Evolutionary conservation across 73 alveolate genomes (phyloP).

Genomic region (Tetrahymena borealis): DNA sequence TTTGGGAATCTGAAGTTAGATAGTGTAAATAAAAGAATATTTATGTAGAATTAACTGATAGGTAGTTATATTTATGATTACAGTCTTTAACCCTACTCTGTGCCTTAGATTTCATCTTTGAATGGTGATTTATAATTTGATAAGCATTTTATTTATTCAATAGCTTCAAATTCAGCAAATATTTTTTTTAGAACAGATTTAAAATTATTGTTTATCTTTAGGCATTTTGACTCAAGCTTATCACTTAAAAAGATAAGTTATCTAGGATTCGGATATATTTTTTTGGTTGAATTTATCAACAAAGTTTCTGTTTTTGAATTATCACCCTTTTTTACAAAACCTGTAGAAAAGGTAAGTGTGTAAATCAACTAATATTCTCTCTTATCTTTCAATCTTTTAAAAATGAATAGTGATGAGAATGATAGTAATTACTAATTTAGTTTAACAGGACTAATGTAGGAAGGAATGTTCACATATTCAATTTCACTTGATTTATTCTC

Average conservation of each 20-base stretch:
- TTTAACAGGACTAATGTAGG: background rate
- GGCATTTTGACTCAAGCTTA: background rate
- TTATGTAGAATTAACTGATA: background rate
- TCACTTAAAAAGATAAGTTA: background rate
- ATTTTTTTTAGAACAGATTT: background rate
- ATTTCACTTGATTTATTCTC: background rate
- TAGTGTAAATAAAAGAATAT: background rate
- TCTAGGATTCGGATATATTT: background rate
- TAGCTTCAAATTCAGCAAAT: background rate
- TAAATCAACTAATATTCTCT: background rate
- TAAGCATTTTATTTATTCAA: background rate
- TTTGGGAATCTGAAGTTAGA: background rate
- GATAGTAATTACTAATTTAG: background rate
- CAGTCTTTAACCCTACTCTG: background rate
- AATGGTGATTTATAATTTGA: background rate
- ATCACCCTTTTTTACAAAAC: background rate
- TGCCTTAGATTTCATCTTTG: background rate
- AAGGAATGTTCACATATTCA: background rate
- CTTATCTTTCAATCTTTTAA: background rate
- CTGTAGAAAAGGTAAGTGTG: background rate
- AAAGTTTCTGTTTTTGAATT: background rate
- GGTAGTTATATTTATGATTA: background rate
- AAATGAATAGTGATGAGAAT: background rate
- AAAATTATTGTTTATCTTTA: background rate
- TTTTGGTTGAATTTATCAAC: background rate